Evolutionary conservation across 306 rosid genomes (phyloP), one percentile per base, ranked within the genome.

Genomic region (Quercus alba): DNA sequence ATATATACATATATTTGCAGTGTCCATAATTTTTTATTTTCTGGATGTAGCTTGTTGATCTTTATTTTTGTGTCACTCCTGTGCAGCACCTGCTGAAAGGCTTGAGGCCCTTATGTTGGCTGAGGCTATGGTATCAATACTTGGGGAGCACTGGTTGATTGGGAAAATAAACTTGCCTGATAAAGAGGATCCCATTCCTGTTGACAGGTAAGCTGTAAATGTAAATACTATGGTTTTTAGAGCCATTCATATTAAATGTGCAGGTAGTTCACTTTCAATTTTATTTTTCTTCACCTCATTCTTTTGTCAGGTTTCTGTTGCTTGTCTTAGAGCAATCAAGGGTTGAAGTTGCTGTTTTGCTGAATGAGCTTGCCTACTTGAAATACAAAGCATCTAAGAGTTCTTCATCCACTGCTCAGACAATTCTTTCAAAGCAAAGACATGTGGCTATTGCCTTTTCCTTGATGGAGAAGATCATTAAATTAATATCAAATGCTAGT

Each of bases 291-390:
- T 57, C 17, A 30, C 23, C 3, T 26, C 62, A 44, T 44, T 83
- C 25, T 23, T 19, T 67, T 70, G 19, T 70, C 83, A 95, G 99
- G 95, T 93, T 97, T 78, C 89, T 93, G 77, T 85, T 95, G 84
- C 96, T 95, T 83, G 92, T 95, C 82, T 81, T 95, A 82, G 97
- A 90, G 93, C 97, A 95, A 81, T 91, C 98, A 18, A 89, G 97
- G 86, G 95, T 93, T 81, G 99, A 95, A 91, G 89, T 95, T 81
- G 97, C 97, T 28, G 98, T 95, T 82, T 87, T 93, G 79, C 85
- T 95, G 71, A 91, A 95, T 83, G 97, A 95, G 80, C 84, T 95
- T 82, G 98, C 98, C 68, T 91, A 93, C 81, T 81, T 89, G 82
- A 95, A 91, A 81, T 93, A 85, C 81, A 97, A 93, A 83, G 96